These are phyloP conservation scores for Senna tora DNA, from an alignment of 306 rosid genomes.

Conservation along the genomic window DNA sequence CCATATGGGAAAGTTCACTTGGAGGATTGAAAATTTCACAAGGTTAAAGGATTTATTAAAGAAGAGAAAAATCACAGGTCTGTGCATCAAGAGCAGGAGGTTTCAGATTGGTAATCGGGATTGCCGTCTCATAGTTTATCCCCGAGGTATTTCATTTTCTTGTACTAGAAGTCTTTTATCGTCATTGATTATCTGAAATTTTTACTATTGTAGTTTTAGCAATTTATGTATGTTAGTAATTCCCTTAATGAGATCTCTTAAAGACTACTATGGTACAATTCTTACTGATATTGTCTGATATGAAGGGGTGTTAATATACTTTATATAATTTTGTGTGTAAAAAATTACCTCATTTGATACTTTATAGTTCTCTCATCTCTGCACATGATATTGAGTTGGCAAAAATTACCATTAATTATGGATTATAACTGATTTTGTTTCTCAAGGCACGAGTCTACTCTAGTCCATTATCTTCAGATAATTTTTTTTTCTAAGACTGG, in stretches of 20 bases:
- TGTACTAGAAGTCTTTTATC: constrained; percentile 24
- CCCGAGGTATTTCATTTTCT: constrained; percentile 76
- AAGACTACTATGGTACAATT: constrained; percentile 40
- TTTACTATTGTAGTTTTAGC: constrained; percentile 5
- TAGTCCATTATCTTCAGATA: constrained; percentile 34
- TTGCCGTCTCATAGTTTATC: constrained; percentile 98
- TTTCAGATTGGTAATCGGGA: constrained; percentile 97
- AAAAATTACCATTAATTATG: constrained; percentile 32
- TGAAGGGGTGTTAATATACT: constrained; percentile 16
- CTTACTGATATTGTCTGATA: constrained; percentile 33
- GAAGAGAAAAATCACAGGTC: constrained; percentile 97
- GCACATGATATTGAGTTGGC: constrained; percentile 40
- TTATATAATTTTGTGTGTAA: constrained; percentile 22
- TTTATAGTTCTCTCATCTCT: constrained; percentile 24
- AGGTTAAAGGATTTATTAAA: constrained; percentile 92
- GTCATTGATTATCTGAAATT: constrained; percentile 19
- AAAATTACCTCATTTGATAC: constrained; percentile 38
- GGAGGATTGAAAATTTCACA: constrained; percentile 96
- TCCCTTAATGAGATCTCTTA: constrained; percentile 37
- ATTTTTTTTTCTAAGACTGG: constrained; percentile 35
- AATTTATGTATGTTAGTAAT: background rate
- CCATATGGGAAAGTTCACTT: constrained; percentile 93
- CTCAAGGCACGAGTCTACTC: constrained; percentile 19
- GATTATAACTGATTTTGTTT: constrained; percentile 32
- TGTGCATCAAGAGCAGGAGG: constrained; percentile 97